phyloP scores from a whole-genome alignment of 1,139 yeast species.

The Candida buenavistaensis region DNA sequence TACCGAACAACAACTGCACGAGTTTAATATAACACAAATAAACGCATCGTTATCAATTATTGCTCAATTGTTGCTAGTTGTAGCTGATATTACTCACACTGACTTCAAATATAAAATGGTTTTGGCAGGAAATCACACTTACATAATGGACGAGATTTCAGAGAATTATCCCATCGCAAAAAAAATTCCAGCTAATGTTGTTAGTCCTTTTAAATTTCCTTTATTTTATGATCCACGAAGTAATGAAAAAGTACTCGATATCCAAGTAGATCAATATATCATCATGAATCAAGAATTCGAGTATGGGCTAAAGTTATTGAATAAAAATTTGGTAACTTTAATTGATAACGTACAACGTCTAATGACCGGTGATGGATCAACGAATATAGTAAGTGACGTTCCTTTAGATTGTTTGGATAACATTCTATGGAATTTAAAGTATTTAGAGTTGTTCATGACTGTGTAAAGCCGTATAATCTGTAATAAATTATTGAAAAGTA shows the following conservation, averaged over 20 bases:
- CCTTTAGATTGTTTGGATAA: slow-evolving; percentile 45
- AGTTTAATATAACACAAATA: slow-evolving; percentile 21
- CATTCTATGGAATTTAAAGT: slow-evolving; percentile 44
- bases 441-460: slow-evolving; percentile 36
- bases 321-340: slow-evolving; percentile 30
- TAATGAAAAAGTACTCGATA: slow-evolving; percentile 21
- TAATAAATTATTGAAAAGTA: neutral
- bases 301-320: slow-evolving; percentile 32
- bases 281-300: slow-evolving; percentile 34
- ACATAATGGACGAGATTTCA: slow-evolving; percentile 27
- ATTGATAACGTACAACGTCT: slow-evolving; percentile 24
- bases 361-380: slow-evolving; percentile 10
- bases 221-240: slow-evolving; percentile 27
- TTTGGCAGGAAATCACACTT: slow-evolving; percentile 23
- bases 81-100: slow-evolving; percentile 29
- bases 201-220: slow-evolving; percentile 19
- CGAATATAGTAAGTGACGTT: slow-evolving; percentile 18
- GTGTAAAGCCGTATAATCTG: slow-evolving; percentile 14
- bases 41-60: slow-evolving; percentile 37
- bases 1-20: slow-evolving; percentile 11
- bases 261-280: slow-evolving; percentile 11
- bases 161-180: slow-evolving; percentile 14
- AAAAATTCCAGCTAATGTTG: slow-evolving; percentile 2
- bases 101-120: slow-evolving; percentile 31
- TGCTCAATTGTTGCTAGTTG: slow-evolving; percentile 23